Conservation (phyloP, 2,329 filamentous ascomycete species). For the Biscogniauxia marginata region DNA sequence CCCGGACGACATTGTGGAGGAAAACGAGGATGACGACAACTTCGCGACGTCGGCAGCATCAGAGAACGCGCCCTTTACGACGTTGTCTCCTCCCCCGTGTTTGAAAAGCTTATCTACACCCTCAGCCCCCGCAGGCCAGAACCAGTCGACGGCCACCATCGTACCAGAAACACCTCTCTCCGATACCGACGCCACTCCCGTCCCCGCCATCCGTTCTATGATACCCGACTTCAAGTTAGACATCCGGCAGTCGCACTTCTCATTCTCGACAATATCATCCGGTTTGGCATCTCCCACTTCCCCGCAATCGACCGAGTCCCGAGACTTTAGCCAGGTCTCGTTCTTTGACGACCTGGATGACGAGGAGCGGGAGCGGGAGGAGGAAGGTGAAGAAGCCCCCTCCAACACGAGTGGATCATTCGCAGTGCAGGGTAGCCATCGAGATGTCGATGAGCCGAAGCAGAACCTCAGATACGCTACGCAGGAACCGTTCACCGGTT, state of each 20-base stretch:
- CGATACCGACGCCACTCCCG: slow-evolving; percentile 20
- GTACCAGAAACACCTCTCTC: slow-evolving; percentile 7
- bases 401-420: slow-evolving; percentile 38
- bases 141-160: slow-evolving; percentile 18
- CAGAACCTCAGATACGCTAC: slow-evolving; percentile 17
- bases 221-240: slow-evolving; percentile 15
- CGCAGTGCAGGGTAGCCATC: slow-evolving; percentile 23
- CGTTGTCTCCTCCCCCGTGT: slow-evolving; percentile 54
- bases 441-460: slow-evolving; percentile 23
- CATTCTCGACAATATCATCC: slow-evolving; percentile 29
- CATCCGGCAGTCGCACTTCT: slow-evolving; percentile 28
- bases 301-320: slow-evolving; percentile 34
- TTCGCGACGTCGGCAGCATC: slow-evolving; percentile 54
- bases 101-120: slow-evolving; percentile 37
- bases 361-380: slow-evolving; percentile 17
- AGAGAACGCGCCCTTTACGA: slow-evolving; percentile 44
- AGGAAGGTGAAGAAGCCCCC: slow-evolving; percentile 5
- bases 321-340: slow-evolving; percentile 39
- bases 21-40: slow-evolving; percentile 60
- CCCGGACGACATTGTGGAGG: slow-evolving; percentile 48
- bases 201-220: slow-evolving; percentile 2
- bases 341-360: slow-evolving; percentile 50
- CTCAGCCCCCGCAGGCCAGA: slow-evolving; percentile 16
- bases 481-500: slow-evolving; percentile 37
- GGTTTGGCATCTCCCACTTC: slow-evolving; percentile 36